These are phyloP conservation scores for Arthrocladium fulminans DNA, from an alignment of 2,329 filamentous ascomycete species.

Conservation along the genomic window DNA sequence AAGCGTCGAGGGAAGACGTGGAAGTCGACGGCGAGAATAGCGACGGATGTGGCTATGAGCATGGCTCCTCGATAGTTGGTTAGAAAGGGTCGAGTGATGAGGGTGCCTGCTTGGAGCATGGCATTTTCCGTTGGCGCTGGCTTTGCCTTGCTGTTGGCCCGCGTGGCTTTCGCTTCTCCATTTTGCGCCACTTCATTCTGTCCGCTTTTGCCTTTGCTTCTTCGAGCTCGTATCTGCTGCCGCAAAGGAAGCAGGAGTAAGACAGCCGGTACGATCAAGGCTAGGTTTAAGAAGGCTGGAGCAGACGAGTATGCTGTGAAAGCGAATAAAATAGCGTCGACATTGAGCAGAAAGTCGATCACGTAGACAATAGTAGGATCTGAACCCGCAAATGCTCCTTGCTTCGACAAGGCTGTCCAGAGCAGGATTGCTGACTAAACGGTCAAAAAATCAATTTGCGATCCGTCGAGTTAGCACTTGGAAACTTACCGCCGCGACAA, in stretches of 20 bases:
- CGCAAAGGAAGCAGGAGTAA: conserved; percentile 38
- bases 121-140: neutral
- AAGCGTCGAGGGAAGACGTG: conserved; percentile 85
- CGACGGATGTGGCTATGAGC: conserved; percentile 81
- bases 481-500: conserved; percentile 68
- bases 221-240: neutral
- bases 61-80: conserved; percentile 86
- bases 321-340: conserved; percentile 70
- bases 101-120: conserved; percentile 13
- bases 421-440: conserved; percentile 67
- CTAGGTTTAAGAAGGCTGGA: conserved; percentile 62
- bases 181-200: neutral
- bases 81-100: conserved; percentile 79
- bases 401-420: conserved; percentile 81
- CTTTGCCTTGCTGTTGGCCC: conserved; percentile 6
- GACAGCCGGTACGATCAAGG: conserved; percentile 63
- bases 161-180: neutral
- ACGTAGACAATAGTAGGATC: conserved; percentile 60
- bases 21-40: conserved; percentile 96
- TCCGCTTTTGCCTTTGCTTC: conserved; percentile 15
- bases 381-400: conserved; percentile 72
- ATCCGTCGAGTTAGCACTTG: conserved; percentile 2
- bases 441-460: conserved; percentile 18
- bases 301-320: conserved; percentile 73
- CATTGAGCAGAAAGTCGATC: conserved; percentile 82